Evolutionary conservation across 176 grass and related monocot genomes (phyloP).

Genomic region (Echinochloa phyllopogon): DNA sequence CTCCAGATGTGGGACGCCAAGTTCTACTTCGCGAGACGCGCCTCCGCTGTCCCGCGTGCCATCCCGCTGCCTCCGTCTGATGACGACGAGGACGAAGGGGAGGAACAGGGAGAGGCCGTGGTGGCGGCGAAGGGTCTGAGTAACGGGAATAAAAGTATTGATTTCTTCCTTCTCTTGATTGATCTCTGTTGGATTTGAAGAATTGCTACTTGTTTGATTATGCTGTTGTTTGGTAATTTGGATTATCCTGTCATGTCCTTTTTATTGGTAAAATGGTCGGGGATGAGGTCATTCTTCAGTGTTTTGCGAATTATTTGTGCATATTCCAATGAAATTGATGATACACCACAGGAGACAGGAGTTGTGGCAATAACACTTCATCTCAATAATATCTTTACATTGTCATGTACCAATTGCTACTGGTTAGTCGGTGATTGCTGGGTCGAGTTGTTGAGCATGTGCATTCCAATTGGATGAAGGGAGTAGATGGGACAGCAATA

Average conservation of each 20-base stretch:
- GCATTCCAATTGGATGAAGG: not conserved
- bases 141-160: constrained; percentile 34
- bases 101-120: constrained; percentile 34
- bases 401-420: not conserved
- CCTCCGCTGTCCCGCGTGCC: constrained; percentile 9
- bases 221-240: not conserved
- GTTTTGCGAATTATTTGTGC: not conserved
- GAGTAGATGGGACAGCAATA: not conserved
- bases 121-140: constrained; percentile 44
- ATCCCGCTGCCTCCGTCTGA: constrained; percentile 28
- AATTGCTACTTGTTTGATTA: not conserved
- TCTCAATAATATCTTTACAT: not conserved
- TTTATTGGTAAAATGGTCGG: not conserved
- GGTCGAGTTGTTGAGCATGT: not conserved
- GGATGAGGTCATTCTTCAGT: not conserved
- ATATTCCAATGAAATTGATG: not conserved
- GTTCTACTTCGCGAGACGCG: constrained; percentile 67
- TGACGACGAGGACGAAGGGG: constrained; percentile 34
- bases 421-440: not conserved
- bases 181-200: not conserved
- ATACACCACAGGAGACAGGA: not conserved
- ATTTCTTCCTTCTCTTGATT: constrained; percentile 6
- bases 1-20: constrained; percentile 84
- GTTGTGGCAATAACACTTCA: no score
- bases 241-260: not conserved